A percentile compares a stretch with the other conserved stretches of the same genome.
phyloP scores from a whole-genome alignment of 768 basidiomycete genomes.

The Neoboletus brunneissimus region DNA sequence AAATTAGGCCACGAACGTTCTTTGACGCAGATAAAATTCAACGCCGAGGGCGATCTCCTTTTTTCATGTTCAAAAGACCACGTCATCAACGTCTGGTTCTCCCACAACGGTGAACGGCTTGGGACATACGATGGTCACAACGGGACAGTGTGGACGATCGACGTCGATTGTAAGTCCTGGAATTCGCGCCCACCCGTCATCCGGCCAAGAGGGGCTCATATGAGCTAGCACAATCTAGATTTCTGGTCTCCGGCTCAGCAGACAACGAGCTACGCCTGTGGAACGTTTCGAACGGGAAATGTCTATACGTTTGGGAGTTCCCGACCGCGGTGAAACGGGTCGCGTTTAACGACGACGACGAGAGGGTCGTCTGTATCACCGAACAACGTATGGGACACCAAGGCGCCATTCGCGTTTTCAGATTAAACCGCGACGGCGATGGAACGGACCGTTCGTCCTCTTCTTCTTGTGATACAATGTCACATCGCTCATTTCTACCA shows the following conservation, averaged over 20 bases:
- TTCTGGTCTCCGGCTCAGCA: conserved; percentile 87
- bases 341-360: conserved; percentile 82
- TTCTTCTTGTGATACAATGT: neutral
- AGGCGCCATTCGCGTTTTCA: conserved; percentile 87
- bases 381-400: conserved; percentile 96
- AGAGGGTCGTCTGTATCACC: conserved; percentile 86
- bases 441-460: conserved; percentile 69
- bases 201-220: neutral
- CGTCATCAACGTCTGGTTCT: conserved; percentile 94
- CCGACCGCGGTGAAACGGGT: conserved; percentile 97
- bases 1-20: conserved; percentile 90
- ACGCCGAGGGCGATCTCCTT: conserved; percentile 91
- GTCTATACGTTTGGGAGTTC: conserved; percentile 95
- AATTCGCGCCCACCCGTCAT: neutral
- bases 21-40: conserved; percentile 97
- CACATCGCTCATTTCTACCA: neutral
- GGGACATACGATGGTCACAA: conserved; percentile 98
- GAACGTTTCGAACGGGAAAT: conserved; percentile 87
- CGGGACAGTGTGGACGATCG: conserved; percentile 94
- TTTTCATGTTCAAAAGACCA: conserved; percentile 97
- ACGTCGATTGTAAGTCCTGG: conserved; percentile 79
- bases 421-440: conserved; percentile 80
- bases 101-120: conserved; percentile 94
- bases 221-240: conserved; percentile 69
- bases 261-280: conserved; percentile 93